phyloP scores from a whole-genome alignment of 2,329 filamentous ascomycete species.

The Myriosclerotinia scirpicola region DNA sequence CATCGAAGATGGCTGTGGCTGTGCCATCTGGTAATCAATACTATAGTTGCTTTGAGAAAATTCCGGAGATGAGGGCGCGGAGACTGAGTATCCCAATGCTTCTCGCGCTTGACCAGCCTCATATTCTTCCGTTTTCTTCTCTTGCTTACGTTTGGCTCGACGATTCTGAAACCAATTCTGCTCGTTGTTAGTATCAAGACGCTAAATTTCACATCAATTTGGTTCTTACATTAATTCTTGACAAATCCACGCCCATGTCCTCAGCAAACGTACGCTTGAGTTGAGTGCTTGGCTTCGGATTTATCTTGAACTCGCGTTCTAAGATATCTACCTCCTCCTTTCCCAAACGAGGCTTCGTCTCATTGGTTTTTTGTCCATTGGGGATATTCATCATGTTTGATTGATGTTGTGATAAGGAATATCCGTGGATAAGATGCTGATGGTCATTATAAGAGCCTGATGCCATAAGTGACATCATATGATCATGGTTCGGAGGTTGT shows the following conservation, averaged over 20 bases:
- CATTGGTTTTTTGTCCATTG: conserved; percentile 33
- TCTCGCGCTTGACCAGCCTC: conserved; percentile 46
- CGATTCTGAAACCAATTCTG: conserved; percentile 71
- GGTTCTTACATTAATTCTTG: conserved; percentile 59
- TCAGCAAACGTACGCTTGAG: conserved; percentile 62
- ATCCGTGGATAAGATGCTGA: conserved; percentile 29
- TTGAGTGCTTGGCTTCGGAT: conserved; percentile 63
- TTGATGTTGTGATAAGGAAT: conserved; percentile 30
- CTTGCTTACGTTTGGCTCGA: conserved; percentile 54
- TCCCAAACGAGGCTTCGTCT: conserved; percentile 46
- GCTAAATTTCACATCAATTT: neutral
- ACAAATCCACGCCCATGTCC: conserved; percentile 60
- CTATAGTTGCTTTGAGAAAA: conserved; percentile 31
- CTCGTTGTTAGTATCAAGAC: conserved; percentile 13
- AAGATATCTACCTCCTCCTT: conserved; percentile 60
- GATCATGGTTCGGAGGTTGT: conserved; percentile 31
- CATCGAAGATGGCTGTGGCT: conserved; percentile 27
- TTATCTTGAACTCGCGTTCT: conserved; percentile 62
- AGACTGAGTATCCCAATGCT: conserved; percentile 30
- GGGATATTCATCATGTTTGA: conserved; percentile 41
- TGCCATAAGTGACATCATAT: conserved; percentile 23
- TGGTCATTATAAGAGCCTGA: conserved; percentile 29
- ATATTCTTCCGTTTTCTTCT: conserved; percentile 55
- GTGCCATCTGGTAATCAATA: conserved; percentile 26
- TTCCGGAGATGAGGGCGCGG: conserved; percentile 37